Evolutionary conservation across 1,284 basidiomycete genomes (phyloP).

Genomic region (Fereydounia khargensis): DNA sequence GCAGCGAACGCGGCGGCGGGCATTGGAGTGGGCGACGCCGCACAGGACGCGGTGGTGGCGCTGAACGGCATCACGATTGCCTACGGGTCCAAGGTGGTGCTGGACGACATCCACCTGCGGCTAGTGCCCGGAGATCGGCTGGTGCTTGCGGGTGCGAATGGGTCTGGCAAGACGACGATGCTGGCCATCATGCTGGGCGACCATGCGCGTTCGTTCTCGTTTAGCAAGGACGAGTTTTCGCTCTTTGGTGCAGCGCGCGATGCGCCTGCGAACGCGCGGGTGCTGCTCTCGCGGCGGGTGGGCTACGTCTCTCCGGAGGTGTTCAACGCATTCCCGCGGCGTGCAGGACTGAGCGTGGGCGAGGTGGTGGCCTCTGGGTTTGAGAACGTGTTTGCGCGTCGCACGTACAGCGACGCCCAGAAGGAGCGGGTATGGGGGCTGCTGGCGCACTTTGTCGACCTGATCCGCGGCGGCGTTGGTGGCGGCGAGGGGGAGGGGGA

Average conservation of each 20-base stretch:
- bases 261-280: constrained; percentile 41
- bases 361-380: constrained; percentile 48
- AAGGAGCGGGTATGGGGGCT: constrained; percentile 17
- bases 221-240: constrained; percentile 53
- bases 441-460: constrained; percentile 25
- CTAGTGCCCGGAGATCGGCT: constrained; percentile 29
- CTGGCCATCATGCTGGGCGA: constrained; percentile 88
- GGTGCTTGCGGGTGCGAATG: constrained; percentile 58
- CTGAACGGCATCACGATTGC: constrained; percentile 70
- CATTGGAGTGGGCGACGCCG: constrained; percentile 13
- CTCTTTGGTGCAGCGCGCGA: constrained; percentile 43
- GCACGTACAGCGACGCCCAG: constrained; percentile 11
- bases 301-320: constrained; percentile 87
- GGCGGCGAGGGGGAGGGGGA: not conserved
- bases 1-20: constrained; percentile 1
- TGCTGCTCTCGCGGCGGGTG: constrained; percentile 26
- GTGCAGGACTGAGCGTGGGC: constrained; percentile 42
- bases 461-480: constrained; percentile 8
- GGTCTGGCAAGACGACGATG: constrained; percentile 89
- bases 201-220: constrained; percentile 83
- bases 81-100: constrained; percentile 68
- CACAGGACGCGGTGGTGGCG: constrained; percentile 63
- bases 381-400: constrained; percentile 42
- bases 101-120: constrained; percentile 33
- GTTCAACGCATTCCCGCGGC: constrained; percentile 77